A percentile compares a stretch with the other conserved stretches of the same genome.
These are phyloP conservation scores for Wallacemonas sp. DNA, from an alignment of 208 protist species.

Conservation along the genomic window DNA sequence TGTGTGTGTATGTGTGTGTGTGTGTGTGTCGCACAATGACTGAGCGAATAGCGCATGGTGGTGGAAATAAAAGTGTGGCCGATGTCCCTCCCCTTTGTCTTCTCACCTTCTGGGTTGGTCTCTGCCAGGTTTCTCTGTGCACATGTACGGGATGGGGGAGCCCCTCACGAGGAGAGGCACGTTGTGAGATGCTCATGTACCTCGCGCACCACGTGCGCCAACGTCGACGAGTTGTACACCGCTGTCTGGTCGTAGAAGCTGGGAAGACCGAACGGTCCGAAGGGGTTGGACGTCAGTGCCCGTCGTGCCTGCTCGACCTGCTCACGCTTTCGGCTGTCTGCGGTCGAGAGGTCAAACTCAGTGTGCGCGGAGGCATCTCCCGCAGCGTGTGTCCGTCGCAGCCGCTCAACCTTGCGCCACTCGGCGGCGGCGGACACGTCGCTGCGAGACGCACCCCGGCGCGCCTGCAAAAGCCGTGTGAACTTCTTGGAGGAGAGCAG, in stretches of 20 bases:
- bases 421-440: too few relatives aligned
- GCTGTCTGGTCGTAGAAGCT: conserved; percentile 33
- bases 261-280: conserved; percentile 9
- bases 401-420: not conserved
- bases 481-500: not conserved
- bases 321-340: conserved; percentile 9
- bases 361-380: not conserved
- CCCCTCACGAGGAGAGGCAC: conserved; percentile 8
- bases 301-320: conserved; percentile 6
- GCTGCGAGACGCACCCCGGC: not conserved
- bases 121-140: not conserved
- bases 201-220: conserved; percentile 10
- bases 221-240: conserved; percentile 20
- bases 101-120: not conserved
- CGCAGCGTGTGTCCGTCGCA: not conserved
- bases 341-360: conserved; percentile 7
- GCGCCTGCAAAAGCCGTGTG: not conserved
- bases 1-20: too few relatives aligned
- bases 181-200: conserved; percentile 9
- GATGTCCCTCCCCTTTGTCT: not conserved
- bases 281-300: conserved; percentile 2
- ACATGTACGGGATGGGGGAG: too few relatives aligned
- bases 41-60: too few relatives aligned
- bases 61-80: not conserved
- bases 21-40: too few relatives aligned